Evolutionary conservation across 306 rosid genomes (phyloP), one percentile per base, ranked within the genome.

Genomic region (Cucurbita pepo): DNA sequence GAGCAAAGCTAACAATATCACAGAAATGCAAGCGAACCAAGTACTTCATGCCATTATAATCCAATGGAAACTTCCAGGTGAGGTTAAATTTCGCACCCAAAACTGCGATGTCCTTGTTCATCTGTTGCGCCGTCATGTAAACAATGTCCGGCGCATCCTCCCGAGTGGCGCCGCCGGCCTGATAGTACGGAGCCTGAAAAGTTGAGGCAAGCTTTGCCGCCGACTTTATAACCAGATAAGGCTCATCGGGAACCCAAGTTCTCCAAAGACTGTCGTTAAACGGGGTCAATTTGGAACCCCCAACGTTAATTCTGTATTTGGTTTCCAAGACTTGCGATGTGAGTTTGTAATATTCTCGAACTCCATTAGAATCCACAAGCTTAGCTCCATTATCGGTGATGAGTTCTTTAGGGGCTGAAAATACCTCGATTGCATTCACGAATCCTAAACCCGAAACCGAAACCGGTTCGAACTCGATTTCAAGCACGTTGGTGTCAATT

Each of bases 221-320:
- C 13, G 79, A 83, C 84, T 88, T 82, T 21, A 95, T 75, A 5
- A 77, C 88, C 59, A 95, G 81, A 78, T 76, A 95, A 58, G 81
- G 86, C 57, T 83, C 90, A 80, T 95, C 99, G 77, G 97, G 99
- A 56, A 82, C 71, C 99, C 99, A 95, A 72, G 88, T 86, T 82
- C 99, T 89, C 99, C 97, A 91, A 74, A 91, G 80, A 66, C 91
- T 95, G 65, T 95, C 99, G 77, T 95, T 95, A 38, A 89, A 88
- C 71, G 99, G 97, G 16, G 96, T 95, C 79, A 95, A 56, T 65
- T 78, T 79, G 16, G 76, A 52, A 40, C 97, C 97, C 74, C 97
- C 97, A 73, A 92, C 95, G 76, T 92, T 92, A 71, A 92, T 79
- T 84, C 97, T 88, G 77, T 83, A 80, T 52, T 88, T 59, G 76